Percentiles rank a stretch among this genome's conserved stretches.
These are phyloP conservation scores for Leccinum griseonigrum DNA, from an alignment of 1,284 basidiomycete species.

Conservation along the genomic window DNA sequence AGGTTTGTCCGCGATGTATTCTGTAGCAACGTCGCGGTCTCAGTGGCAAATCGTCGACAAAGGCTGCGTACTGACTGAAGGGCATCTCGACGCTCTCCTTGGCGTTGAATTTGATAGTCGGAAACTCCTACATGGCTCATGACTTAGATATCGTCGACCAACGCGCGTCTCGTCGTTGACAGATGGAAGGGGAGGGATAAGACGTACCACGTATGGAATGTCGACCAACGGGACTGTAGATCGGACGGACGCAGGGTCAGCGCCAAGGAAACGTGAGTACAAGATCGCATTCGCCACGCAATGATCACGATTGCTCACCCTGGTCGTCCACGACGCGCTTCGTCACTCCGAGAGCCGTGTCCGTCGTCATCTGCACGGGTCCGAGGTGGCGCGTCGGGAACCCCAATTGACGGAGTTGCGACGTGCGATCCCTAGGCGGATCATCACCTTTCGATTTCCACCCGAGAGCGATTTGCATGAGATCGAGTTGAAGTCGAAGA, in stretches of 20 bases:
- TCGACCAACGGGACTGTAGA: constrained; percentile 44
- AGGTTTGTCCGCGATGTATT: constrained; percentile 54
- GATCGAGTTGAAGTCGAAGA: background rate
- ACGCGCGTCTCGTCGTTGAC: background rate
- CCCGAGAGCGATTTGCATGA: background rate
- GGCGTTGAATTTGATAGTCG: constrained; percentile 81
- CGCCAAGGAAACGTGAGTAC: background rate
- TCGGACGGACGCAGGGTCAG: background rate
- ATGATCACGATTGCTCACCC: constrained; percentile 38
- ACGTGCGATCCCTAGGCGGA: constrained; percentile 86
- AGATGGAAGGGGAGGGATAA: background rate
- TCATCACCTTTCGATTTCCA: constrained; percentile 66
- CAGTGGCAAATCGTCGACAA: background rate
- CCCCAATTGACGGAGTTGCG: constrained; percentile 81
- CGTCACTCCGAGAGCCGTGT: constrained; percentile 93
- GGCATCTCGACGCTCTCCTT: constrained; percentile 94
- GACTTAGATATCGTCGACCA: background rate
- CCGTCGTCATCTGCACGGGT: constrained; percentile 95
- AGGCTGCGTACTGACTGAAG: constrained; percentile 60
- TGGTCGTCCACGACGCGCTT: constrained; percentile 84
- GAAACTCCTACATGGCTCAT: constrained; percentile 59
- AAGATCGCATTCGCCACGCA: background rate
- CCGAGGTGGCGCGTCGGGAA: constrained; percentile 87
- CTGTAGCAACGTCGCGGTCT: constrained; percentile 34
- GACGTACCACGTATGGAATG: constrained; percentile 69